Base-by-base conservation (phyloP, 2,329 filamentous ascomycete genomes). In the Penicillium occitanis region DNA sequence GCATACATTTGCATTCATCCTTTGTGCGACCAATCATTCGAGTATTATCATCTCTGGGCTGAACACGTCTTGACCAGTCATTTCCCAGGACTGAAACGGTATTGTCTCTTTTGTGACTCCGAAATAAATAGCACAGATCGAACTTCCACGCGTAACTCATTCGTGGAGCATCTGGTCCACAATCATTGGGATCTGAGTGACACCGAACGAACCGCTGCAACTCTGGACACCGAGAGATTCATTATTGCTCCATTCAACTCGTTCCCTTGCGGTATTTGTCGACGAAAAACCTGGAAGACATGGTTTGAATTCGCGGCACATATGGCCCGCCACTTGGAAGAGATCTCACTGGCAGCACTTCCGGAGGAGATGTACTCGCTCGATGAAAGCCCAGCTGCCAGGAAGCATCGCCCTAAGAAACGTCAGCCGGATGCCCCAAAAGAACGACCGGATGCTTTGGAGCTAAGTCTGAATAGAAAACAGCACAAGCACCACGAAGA, bases 31-130 rank as follows among this genome's bases (percentile, higher is more conserved):
- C 35, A 64, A 14, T 64, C 51, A n/a, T 64, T 64, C 30, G 46
- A 64, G n/a, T 64, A 64, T 50, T 64, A 35, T 19, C 62, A 64
- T 42, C 51, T 64, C 40, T 64, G 62, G 62, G 62, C 40, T 17
- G 62, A 64, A 19, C 62, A 64, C 40, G 37, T 64, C 13, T 40
- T 64, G n/a, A 48, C 50, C 40, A 25, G 33, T 28, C 62, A 64
- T 28, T 64, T 64, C 11, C 51, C 62, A 19, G 22, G 22, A 17
- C n/a, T 64, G 28, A 64, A 64, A 64, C 40, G 62, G 19, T 64
- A 64, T 10, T 64, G 62, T 40, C 37, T 64, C 40, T 58, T 19
- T 14, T 64, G 62, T n/a, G 17, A 64, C 19, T 42, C 50, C 30
- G 62, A 64, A 19, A 58, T 64, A 11, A 46, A 14, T 8, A 58